Percentiles rank a stretch among this genome's conserved stretches.
These are phyloP conservation scores for Phlebiopsis gigantea DNA, from an alignment of 768 basidiomycete genomes.

Conservation along the genomic window DNA sequence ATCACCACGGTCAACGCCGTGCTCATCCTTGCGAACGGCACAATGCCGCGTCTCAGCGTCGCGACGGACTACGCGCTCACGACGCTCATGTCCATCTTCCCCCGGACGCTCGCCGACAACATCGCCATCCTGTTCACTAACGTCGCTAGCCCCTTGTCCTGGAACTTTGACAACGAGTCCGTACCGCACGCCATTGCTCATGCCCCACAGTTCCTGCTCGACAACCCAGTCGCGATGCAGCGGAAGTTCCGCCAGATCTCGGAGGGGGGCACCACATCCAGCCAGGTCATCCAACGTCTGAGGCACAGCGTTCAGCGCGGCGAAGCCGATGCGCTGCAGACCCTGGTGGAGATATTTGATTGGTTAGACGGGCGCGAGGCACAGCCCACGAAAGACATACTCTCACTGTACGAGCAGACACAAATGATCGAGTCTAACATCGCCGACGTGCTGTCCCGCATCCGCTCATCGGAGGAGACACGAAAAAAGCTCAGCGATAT, in stretches of 20 bases:
- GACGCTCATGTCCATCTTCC: conserved; percentile 23
- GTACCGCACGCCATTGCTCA: not conserved
- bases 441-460: not conserved
- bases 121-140: conserved; percentile 26
- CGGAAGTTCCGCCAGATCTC: not conserved
- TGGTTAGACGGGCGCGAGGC: not conserved
- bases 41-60: conserved; percentile 19
- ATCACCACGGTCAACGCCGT: conserved; percentile 21
- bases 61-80: conserved; percentile 24
- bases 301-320: not conserved
- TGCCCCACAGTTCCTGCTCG: not conserved
- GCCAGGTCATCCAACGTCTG: not conserved
- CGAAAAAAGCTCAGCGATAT: not conserved
- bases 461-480: not conserved
- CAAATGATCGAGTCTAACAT: not conserved
- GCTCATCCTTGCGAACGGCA: conserved; percentile 27
- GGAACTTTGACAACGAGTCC: conserved; percentile 17
- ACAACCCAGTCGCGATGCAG: not conserved
- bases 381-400: not conserved
- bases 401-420: not conserved
- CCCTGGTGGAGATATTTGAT: not conserved
- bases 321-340: not conserved
- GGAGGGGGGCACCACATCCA: not conserved
- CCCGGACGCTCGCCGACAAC: conserved; percentile 20
- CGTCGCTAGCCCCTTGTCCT: conserved; percentile 12